A percentile compares a stretch with the other conserved stretches of the same genome.
Conservation (phyloP, 768 basidiomycete species). For the Hydnomerulius pinastri region DNA sequence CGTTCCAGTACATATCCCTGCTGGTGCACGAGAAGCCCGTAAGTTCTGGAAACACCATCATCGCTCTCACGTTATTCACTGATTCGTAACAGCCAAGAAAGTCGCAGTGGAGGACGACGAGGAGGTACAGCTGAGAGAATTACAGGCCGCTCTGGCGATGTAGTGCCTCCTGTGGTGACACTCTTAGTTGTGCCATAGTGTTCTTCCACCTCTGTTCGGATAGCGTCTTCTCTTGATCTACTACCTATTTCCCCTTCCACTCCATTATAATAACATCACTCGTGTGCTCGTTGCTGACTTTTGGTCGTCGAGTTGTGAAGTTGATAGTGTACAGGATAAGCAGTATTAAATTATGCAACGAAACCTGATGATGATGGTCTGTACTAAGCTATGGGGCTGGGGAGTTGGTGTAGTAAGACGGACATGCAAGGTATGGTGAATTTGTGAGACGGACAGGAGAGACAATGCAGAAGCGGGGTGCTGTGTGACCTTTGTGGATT, state of each 20-base stretch:
- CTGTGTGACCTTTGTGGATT: conserved; percentile 18
- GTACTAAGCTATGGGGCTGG: conserved; percentile 29
- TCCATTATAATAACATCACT: conserved; percentile 30
- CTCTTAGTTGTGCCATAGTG: conserved; percentile 11
- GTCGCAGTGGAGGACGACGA: conserved; percentile 83
- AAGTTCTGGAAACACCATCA: conserved; percentile 26
- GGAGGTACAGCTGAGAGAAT: conserved; percentile 81
- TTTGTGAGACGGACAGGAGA: conserved; percentile 10
- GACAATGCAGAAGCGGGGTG: conserved; percentile 28
- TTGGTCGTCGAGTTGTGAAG: conserved; percentile 23
- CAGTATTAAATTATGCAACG: conserved; percentile 39
- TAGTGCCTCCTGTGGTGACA: conserved; percentile 34
- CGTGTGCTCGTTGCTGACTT: conserved; percentile 23
- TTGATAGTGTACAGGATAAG: conserved; percentile 38
- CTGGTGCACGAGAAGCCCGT: conserved; percentile 56
- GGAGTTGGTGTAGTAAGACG: conserved; percentile 26
- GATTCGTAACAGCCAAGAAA: conserved; percentile 26
- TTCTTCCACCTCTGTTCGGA: conserved; percentile 7
- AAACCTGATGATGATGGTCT: conserved; percentile 16
- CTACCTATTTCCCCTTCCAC: conserved; percentile 34
- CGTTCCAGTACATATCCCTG: conserved; percentile 84
- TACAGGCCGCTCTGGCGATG: conserved; percentile 89
- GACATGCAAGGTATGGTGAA: conserved; percentile 30
- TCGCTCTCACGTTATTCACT: conserved; percentile 7
- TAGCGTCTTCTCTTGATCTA: conserved; percentile 29